Evolutionary conservation across 345 rosid species (phyloP).

Genomic region (Chamaenerion angustifolium): DNA sequence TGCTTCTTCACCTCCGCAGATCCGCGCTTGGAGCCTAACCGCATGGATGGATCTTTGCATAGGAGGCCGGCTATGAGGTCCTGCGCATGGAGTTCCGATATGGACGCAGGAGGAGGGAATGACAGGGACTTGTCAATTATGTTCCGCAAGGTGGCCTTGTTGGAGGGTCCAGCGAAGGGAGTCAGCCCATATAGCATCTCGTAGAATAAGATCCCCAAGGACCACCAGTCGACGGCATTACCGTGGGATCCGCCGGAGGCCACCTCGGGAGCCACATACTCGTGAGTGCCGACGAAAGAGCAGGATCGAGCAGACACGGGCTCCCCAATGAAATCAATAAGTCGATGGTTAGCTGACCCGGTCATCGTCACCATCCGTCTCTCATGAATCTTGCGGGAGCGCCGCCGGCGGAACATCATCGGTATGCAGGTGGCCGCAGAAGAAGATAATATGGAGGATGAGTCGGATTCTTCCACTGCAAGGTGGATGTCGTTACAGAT

Average conservation of each 20-base stretch:
- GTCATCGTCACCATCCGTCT: neutral
- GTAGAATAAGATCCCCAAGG: constrained; percentile 68
- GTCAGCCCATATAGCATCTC: constrained; percentile 78
- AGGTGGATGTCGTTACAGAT: constrained; percentile 54
- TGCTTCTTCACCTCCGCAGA: constrained; percentile 79
- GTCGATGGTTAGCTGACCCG: too few species aligned
- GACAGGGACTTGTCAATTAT: constrained; percentile 50
- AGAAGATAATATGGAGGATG: constrained; percentile 14
- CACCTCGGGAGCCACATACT: constrained; percentile 88
- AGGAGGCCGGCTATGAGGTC: constrained; percentile 54
- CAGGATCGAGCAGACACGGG: constrained; percentile 76
- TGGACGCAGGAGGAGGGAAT: constrained; percentile 43
- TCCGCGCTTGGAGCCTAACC: constrained; percentile 78
- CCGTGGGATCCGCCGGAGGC: constrained; percentile 90
- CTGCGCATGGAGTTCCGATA: constrained; percentile 50
- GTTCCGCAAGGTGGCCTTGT: constrained; percentile 77
- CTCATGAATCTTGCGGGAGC: constrained; percentile 43
- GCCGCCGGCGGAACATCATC: constrained; percentile 22
- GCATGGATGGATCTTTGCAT: constrained; percentile 48
- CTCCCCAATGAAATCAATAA: constrained; percentile 63
- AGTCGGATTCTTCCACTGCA: constrained; percentile 60
- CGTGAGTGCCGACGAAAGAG: constrained; percentile 95
- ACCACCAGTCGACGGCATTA: constrained; percentile 96
- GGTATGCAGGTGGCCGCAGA: constrained; percentile 31
- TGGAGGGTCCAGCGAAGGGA: constrained; percentile 65